A percentile compares a stretch with the other conserved stretches of the same genome.
These are phyloP conservation scores for Echinosophora koreensis DNA, from an alignment of 306 rosid species.

Conservation along the genomic window DNA sequence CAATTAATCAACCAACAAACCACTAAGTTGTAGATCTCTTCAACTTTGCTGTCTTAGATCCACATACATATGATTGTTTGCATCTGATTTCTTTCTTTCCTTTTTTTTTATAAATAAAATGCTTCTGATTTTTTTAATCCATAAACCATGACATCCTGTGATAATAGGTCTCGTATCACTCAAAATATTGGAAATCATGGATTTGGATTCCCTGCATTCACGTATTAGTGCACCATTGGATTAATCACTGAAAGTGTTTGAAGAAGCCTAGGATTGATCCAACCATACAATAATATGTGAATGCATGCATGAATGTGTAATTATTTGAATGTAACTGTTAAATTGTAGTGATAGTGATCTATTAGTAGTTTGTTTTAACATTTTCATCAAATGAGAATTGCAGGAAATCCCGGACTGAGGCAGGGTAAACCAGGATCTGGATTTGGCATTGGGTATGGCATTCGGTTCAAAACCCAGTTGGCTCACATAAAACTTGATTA, in stretches of 20 bases:
- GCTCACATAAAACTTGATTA: constrained; percentile 66
- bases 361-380: not conserved
- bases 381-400: constrained; percentile 39
- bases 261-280: no score
- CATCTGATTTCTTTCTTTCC: not conserved
- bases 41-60: not conserved
- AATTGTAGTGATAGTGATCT: not conserved
- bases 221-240: no score
- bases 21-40: not conserved
- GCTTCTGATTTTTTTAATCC: not conserved
- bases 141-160: not conserved
- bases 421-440: constrained; percentile 82
- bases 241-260: no score
- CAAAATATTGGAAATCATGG: not conserved
- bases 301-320: no score
- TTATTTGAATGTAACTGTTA: no score
- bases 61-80: no score
- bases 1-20: not conserved
- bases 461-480: constrained; percentile 63
- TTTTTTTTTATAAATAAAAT: no score
- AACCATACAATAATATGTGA: no score
- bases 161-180: not conserved
- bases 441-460: constrained; percentile 65
- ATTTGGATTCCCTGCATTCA: no score
- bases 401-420: constrained; percentile 76